Percentiles rank a stretch among this genome's conserved stretches.
Evolutionary conservation across 805 yeast genomes (phyloP).

Genomic region (Candida michaelii): DNA sequence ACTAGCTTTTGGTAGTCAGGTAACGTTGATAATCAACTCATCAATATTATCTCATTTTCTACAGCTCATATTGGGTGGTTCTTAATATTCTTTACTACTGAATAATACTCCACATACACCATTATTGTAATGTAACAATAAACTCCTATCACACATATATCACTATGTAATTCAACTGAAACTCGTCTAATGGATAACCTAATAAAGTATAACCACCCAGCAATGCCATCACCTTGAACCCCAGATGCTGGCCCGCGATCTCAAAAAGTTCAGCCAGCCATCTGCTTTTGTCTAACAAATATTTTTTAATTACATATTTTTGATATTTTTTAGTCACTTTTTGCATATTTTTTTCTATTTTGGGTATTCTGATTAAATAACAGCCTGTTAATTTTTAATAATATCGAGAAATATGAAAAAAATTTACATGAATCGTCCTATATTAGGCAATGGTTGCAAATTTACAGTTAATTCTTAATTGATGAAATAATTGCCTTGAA

Average conservation of each 20-base stretch:
- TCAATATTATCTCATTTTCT: too few relatives aligned
- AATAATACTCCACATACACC: too few relatives aligned
- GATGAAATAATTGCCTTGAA: constrained; percentile 2
- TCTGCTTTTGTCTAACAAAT: neutral
- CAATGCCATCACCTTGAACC: neutral
- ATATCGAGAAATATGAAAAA: neutral
- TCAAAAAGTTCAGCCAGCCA: constrained; percentile 4
- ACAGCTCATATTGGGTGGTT: too few relatives aligned
- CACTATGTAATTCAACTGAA: too few relatives aligned
- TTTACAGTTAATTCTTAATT: neutral
- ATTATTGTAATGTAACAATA: too few relatives aligned
- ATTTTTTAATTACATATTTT: neutral
- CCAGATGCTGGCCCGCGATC: neutral
- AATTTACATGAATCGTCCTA: neutral
- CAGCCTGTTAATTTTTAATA: neutral
- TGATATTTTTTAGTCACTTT: neutral
- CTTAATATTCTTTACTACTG: too few relatives aligned
- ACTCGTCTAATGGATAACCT: neutral
- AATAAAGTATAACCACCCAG: neutral
- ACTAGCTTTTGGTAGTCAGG: too few relatives aligned
- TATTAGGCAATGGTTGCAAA: constrained; percentile 6
- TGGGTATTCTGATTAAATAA: neutral
- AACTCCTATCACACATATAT: too few relatives aligned
- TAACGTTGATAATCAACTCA: too few relatives aligned
- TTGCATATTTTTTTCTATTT: constrained; percentile 1